Base-by-base conservation (phyloP, 2,329 filamentous ascomycete species). In the Cryphonectria japonica region DNA sequence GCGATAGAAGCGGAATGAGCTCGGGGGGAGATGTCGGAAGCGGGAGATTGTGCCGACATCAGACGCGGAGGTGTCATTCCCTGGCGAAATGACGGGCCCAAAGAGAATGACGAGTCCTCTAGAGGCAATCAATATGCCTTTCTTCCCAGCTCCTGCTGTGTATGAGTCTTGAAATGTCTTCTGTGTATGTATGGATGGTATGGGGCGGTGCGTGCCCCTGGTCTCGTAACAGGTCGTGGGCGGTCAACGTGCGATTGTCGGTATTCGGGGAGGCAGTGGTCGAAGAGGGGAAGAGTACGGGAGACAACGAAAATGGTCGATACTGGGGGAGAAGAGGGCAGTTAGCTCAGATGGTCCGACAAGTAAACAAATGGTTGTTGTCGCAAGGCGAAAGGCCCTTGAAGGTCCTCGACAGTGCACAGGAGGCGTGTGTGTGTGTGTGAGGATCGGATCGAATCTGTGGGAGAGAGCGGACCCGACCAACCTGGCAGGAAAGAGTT, bases 21-120 rank as follows among this genome's bases (percentile, higher is more conserved):
- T 68, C 71, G 71, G 66, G 71, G 71, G 66, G 71, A 72, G 66
- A 72, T 41, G 61, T 72, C 71, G 43, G 69, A 72, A 46, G 69
- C 69, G 71, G 71, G 71, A 72, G 71, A 72, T 72, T 72, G 71
- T 69, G 71, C 66, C 71, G 71, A 72, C 71, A 72, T 72, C 71
- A 71, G 69, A 72, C 71, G 71, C 66, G 69, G 69, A 71, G 71
- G 71, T 72, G 71, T 69, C 71, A 72, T 72, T 72, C 71, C 71
- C 69, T 72, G 64, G 66, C 46, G 71, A 71, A 72, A 72, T 72
- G 71, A 72, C 71, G 34, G 67, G 46, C 69, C 46, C 61, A 59
- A 46, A 66, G 69, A 72, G 66, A 72, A 72, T 65, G 57, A 68
- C 66, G 67, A 65, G 37, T 11, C 37, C 67, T 66, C 66, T 62